Base-by-base conservation (phyloP, 805 yeast species). In the Pichia pseudocactophila region DNA sequence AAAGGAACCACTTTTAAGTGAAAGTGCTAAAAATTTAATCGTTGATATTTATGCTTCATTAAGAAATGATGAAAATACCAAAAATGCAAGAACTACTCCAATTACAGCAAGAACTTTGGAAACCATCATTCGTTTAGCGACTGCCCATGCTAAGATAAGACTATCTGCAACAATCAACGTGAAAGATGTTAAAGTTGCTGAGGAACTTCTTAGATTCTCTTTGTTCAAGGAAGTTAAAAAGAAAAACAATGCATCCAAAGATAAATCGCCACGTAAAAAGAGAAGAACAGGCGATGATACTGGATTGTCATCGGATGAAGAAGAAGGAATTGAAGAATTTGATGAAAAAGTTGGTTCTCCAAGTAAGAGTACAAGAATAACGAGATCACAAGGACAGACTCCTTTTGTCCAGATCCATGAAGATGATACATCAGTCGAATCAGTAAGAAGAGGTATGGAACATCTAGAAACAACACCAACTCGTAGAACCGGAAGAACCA, bases 91-190 rank as follows among this genome's bases (percentile, higher is more conserved):
- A 56, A 89, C 96, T 0, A 82, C 96, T 1, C 97, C 98, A 30
- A 85, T 90, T 51, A 90, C 98, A 2, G 95, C 97, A n/a, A 84
- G 98, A 78, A 92, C 97, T 4, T 70, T 90, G 52, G 98, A 90
- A 64, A 90, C 98, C 0, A 70, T 90, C 50, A 90, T 90, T 61
- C 95, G 98, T 70, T 69, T 90, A 46, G 72, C 97, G 0, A 85
- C 97, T 1, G 97, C 98, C 0, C 97, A 92, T 63, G 97, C 97
- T 10, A 90, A 92, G 61, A 85, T 90, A n/a, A 74, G 97, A 52
- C 68, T 92, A 44, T 82, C 95, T 18, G 76, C 74, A 51, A 71
- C 75, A 2, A 82, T 92, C 15, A 86, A 80, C 27, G 71, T 73
- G 17, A 71, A 71, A 49, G 98, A 92, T 62, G 95, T 96, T 2